A percentile compares a stretch with the other conserved stretches of the same genome.
Conservation (phyloP, 108 stramenopile genomes). For the Cyclotella atomus region DNA sequence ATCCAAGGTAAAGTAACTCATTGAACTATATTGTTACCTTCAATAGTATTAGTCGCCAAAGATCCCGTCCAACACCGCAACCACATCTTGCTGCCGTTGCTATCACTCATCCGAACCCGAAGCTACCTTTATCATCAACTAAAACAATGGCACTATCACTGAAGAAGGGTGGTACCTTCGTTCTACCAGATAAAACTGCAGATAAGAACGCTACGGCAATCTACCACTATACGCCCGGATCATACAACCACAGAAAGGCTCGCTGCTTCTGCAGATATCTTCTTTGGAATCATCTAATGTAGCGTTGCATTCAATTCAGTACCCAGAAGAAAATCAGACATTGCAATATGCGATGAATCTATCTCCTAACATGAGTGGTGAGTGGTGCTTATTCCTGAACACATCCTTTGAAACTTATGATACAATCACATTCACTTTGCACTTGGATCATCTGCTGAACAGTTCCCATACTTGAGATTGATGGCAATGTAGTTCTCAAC, state of each 20-base stretch:
- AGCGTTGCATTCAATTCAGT: background rate
- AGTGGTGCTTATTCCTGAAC: background rate
- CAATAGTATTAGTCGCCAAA: too few species aligned
- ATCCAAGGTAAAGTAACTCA: too few species aligned
- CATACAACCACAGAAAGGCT: slow-evolving; percentile 6
- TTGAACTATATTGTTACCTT: too few species aligned
- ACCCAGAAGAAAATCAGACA: slow-evolving; percentile 11
- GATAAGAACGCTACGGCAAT: background rate
- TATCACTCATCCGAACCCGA: too few species aligned
- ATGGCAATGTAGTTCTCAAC: slow-evolving; percentile 6
- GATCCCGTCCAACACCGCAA: too few species aligned
- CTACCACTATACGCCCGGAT: slow-evolving; percentile 7
- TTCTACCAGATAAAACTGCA: background rate
- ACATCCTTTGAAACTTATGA: background rate
- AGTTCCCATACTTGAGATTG: slow-evolving; percentile 8
- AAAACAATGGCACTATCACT: too few species aligned
- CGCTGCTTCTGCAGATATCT: slow-evolving; percentile 3
- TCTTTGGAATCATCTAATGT: background rate
- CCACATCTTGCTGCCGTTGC: too few species aligned
- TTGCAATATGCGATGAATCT: slow-evolving; percentile 6
- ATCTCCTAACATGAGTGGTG: slow-evolving; percentile 13
- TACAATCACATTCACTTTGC: background rate
- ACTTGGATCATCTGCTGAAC: background rate
- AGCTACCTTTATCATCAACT: too few species aligned
- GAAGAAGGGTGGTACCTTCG: slow-evolving; percentile 4